Base-by-base conservation (phyloP, 305 asterid species). In the Fraxinus latifolia region DNA sequence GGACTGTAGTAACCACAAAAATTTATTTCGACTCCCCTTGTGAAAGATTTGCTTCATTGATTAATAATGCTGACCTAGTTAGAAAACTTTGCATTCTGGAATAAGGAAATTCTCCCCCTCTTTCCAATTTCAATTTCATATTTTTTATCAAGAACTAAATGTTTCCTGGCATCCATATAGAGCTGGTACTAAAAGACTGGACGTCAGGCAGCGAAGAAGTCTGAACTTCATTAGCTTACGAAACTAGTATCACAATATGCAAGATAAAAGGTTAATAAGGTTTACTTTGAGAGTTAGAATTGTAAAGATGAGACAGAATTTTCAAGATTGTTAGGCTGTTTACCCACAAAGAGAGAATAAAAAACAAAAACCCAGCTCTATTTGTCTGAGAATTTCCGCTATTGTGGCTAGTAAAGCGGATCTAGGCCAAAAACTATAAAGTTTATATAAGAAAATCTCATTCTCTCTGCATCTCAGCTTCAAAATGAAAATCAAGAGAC, bases 81-180 rank as follows among this genome's bases (percentile, higher is more conserved):
- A 72, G 71, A 32, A 55, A 71, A 77, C 58, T 80, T 58, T 58
- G 25, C 34, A 37, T 37, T 55, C 50, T 47, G 71, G 76, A 87
- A 77, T 31, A 36, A 67, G 82, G 84, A 78, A 84, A 76, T 68
- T 47, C 71, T 74, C 55, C 62, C 77, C 19, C 27, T 77, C 55
- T 55, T 81, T 55, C 21, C 27, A 58, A 19, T 58, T 58, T 62
- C 71, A 34, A 12, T 68, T 82, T 62, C 70, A 79, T 60, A 70
- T 70, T 67, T 33, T 33, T 60, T 29, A 72, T 34, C 72, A 7
- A 7, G 58, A 71, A 33, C 2, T 21, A 23, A 79, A 77, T 67
- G 77, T 21, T 36, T 68, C 75, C 78, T 62, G 71, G 17, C 42
- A 27, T 19, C 77, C 77, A 68, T 60, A 32, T 37, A 71, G 29